Evolutionary conservation across 1,284 basidiomycete genomes (phyloP).

Genomic region (Cutaneotrichosporon sp.): DNA sequence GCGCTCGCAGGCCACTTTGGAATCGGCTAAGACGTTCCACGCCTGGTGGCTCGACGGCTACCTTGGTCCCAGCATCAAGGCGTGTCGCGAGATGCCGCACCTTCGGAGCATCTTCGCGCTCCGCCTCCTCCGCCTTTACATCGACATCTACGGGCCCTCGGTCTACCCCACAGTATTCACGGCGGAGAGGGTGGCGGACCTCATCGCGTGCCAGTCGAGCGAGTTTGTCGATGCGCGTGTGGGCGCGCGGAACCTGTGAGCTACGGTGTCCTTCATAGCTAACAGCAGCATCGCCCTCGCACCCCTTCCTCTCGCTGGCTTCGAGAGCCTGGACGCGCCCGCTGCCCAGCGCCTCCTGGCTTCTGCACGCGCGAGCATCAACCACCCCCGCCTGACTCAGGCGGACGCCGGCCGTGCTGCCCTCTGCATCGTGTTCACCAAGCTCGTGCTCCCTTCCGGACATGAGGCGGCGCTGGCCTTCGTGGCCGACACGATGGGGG

Average conservation of each 20-base stretch:
- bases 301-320: slow-evolving; percentile 40
- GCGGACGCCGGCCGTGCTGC: slow-evolving; percentile 51
- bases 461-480: slow-evolving; percentile 26
- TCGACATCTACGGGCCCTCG: slow-evolving; percentile 36
- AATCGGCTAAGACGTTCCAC: too few species aligned
- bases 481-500: slow-evolving; percentile 27
- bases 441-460: slow-evolving; percentile 26
- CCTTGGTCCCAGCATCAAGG: slow-evolving; percentile 31
- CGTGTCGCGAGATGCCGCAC: slow-evolving; percentile 34
- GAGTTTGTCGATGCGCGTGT: slow-evolving; percentile 48
- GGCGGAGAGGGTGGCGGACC: slow-evolving; percentile 32
- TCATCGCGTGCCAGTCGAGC: slow-evolving; percentile 49
- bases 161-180: slow-evolving; percentile 32
- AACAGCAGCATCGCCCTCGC: slow-evolving; percentile 39
- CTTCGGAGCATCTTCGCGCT: slow-evolving; percentile 37
- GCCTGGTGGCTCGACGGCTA: slow-evolving; percentile 35
- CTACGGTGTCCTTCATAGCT: too few species aligned
- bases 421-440: slow-evolving; percentile 44
- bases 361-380: slow-evolving; percentile 36
- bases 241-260: slow-evolving; percentile 46
- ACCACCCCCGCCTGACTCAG: slow-evolving; percentile 49
- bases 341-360: slow-evolving; percentile 25
- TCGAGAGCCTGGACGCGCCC: slow-evolving; percentile 28
- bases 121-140: slow-evolving; percentile 30
- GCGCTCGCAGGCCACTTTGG: not conserved